These are phyloP conservation scores for Aspergillus neoniger DNA, from an alignment of 2,329 filamentous ascomycete genomes.

Conservation along the genomic window DNA sequence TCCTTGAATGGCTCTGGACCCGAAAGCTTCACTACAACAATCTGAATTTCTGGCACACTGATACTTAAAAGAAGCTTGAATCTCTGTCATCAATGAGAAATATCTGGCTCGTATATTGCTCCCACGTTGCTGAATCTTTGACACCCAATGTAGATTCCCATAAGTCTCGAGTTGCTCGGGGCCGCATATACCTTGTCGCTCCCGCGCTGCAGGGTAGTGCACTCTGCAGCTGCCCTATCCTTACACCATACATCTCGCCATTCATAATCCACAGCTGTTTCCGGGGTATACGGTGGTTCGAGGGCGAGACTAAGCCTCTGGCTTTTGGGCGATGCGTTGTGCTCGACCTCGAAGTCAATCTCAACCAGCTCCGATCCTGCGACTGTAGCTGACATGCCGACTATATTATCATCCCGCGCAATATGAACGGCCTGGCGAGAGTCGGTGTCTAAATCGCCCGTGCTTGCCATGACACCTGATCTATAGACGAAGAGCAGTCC, in stretches of 20 bases:
- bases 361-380: neutral
- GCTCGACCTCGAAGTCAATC: constrained; percentile 10
- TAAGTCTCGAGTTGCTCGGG: constrained; percentile 6
- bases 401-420: neutral
- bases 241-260: constrained; percentile 13
- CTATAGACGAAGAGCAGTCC: constrained; percentile 9
- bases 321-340: neutral
- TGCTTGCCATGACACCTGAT: constrained; percentile 1
- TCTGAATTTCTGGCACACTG: no score
- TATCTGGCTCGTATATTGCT: constrained; percentile 9
- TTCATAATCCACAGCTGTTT: neutral
- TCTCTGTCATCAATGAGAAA: no score
- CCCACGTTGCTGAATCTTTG: constrained; percentile 4
- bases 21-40: no score
- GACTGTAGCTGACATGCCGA: constrained; percentile 8
- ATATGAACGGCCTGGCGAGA: constrained; percentile 2
- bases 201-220: neutral
- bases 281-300: neutral
- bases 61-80: no score
- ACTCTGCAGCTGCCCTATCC: neutral
- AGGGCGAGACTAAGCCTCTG: constrained; percentile 1
- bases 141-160: constrained; percentile 11
- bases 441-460: constrained; percentile 4
- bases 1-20: no score
- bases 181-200: neutral